Evolutionary conservation across 805 yeast species (phyloP).

Genomic region (Pichia manshurica): DNA sequence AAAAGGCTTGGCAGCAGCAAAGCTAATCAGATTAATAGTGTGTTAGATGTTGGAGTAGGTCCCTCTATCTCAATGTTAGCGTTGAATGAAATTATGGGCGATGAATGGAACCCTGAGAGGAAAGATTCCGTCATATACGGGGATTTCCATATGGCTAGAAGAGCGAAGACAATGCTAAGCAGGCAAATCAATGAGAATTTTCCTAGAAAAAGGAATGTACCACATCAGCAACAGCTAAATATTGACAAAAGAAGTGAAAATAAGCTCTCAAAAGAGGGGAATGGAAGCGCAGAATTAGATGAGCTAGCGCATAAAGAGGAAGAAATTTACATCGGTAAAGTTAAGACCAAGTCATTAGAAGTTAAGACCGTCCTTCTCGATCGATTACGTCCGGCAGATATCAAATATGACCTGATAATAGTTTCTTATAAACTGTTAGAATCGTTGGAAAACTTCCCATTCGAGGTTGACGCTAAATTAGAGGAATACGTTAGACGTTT

Average conservation of each 20-base stretch:
- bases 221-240: constrained; percentile 24
- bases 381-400: constrained; percentile 41
- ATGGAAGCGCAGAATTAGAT: constrained; percentile 13
- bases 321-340: constrained; percentile 42
- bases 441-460: constrained; percentile 56
- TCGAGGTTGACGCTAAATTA: constrained; percentile 63
- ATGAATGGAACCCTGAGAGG: constrained; percentile 49
- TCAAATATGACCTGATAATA: constrained; percentile 73
- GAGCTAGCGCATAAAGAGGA: no score
- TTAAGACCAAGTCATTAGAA: constrained; percentile 50
- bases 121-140: constrained; percentile 76
- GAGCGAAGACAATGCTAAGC: constrained; percentile 72
- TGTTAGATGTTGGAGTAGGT: constrained; percentile 81
- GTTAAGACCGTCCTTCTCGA: constrained; percentile 52
- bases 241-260: background rate
- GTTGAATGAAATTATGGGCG: constrained; percentile 73
- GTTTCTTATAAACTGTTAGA: constrained; percentile 73
- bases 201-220: constrained; percentile 29
- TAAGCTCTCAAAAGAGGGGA: constrained; percentile 8
- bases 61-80: constrained; percentile 93
- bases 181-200: constrained; percentile 54
- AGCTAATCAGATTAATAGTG: constrained; percentile 46
- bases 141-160: constrained; percentile 60
- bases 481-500: constrained; percentile 54
- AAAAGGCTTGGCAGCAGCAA: constrained; percentile 50